Evolutionary conservation across 805 yeast genomes (phyloP).

Genomic region (Candida bentonensis): DNA sequence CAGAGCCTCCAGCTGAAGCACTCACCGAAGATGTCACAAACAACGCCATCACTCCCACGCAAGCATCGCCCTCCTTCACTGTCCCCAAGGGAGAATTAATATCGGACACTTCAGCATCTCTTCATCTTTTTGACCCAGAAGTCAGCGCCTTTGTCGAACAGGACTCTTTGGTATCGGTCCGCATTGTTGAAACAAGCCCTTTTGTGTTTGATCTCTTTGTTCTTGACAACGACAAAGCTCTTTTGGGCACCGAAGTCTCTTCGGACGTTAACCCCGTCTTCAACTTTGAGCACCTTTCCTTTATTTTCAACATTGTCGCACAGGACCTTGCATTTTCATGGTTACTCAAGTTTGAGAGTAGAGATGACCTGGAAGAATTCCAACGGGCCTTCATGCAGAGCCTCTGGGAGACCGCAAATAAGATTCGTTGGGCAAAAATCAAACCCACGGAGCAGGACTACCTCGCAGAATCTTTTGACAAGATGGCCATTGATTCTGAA

Average conservation of each 20-base stretch:
- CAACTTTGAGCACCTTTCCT: slow-evolving; percentile 39
- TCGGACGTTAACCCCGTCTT: slow-evolving; percentile 53
- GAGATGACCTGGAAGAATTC: slow-evolving; percentile 32
- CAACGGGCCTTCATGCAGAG: slow-evolving; percentile 38
- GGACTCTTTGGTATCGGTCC: slow-evolving; percentile 21
- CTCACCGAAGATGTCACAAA: background rate
- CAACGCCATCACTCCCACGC: background rate
- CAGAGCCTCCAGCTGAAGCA: slow-evolving; percentile 1
- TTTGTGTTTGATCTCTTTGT: slow-evolving; percentile 44
- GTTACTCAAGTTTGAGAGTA: slow-evolving; percentile 39
- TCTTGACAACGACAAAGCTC: slow-evolving; percentile 13
- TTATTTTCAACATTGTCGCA: slow-evolving; percentile 45
- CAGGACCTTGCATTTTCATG: slow-evolving; percentile 38
- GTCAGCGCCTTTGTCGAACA: slow-evolving; percentile 34
- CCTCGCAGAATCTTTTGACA: slow-evolving; percentile 38
- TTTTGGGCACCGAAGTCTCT: slow-evolving; percentile 29
- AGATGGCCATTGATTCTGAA: slow-evolving; percentile 22
- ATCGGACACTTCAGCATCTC: slow-evolving; percentile 20
- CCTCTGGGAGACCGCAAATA: slow-evolving; percentile 48
- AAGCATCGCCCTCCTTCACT: slow-evolving; percentile 1
- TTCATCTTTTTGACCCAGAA: slow-evolving; percentile 45
- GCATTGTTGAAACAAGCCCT: slow-evolving; percentile 30
- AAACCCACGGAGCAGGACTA: slow-evolving; percentile 38
- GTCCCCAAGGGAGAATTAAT: slow-evolving; percentile 11
- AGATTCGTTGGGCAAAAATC: slow-evolving; percentile 31